These are phyloP conservation scores for Simmondsia chinensis DNA, from an alignment of 148 eudicot genomes.

Conservation along the genomic window DNA sequence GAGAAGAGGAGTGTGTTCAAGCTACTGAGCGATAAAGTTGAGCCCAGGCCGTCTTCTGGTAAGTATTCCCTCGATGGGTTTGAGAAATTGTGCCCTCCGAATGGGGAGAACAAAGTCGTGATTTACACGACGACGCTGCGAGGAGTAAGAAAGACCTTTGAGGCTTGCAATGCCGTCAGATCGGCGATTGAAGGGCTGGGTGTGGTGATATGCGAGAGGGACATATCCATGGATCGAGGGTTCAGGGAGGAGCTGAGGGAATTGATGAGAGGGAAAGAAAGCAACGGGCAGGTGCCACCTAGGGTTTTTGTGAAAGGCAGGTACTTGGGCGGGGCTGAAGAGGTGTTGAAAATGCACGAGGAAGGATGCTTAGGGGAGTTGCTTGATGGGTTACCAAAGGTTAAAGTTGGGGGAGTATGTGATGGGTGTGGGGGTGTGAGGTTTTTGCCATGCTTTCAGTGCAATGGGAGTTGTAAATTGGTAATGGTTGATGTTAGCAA, in stretches of 20 bases:
- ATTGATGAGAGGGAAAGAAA: slow-evolving; percentile 33
- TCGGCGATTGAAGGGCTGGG: slow-evolving; percentile 37
- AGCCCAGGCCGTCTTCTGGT: background rate
- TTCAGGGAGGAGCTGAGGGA: slow-evolving; percentile 57
- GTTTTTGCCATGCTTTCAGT: slow-evolving; percentile 70
- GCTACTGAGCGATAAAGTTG: background rate
- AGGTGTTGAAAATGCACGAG: slow-evolving; percentile 53
- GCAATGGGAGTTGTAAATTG: slow-evolving; percentile 85
- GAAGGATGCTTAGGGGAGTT: slow-evolving; percentile 44
- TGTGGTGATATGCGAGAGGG: slow-evolving; percentile 53
- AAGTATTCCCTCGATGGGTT: slow-evolving; percentile 26
- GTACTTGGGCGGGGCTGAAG: slow-evolving; percentile 64
- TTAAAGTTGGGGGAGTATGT: slow-evolving; percentile 37
- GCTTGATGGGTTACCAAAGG: slow-evolving; percentile 45
- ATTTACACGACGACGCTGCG: slow-evolving; percentile 67
- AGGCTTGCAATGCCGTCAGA: slow-evolving; percentile 64
- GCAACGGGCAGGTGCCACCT: slow-evolving; percentile 32
- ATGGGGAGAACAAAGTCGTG: slow-evolving; percentile 49
- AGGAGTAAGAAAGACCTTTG: slow-evolving; percentile 68
- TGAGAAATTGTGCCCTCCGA: slow-evolving; percentile 51
- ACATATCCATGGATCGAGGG: slow-evolving; percentile 78
- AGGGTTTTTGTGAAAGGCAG: slow-evolving; percentile 68
- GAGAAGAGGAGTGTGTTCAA: slow-evolving; percentile 1
- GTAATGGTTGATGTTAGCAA: slow-evolving; percentile 21
- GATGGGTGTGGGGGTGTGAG: slow-evolving; percentile 70